A percentile compares a stretch with the other conserved stretches of the same genome.
phyloP scores from a whole-genome alignment of 179 eudicot genomes.

The Gypsophila paniculata region DNA sequence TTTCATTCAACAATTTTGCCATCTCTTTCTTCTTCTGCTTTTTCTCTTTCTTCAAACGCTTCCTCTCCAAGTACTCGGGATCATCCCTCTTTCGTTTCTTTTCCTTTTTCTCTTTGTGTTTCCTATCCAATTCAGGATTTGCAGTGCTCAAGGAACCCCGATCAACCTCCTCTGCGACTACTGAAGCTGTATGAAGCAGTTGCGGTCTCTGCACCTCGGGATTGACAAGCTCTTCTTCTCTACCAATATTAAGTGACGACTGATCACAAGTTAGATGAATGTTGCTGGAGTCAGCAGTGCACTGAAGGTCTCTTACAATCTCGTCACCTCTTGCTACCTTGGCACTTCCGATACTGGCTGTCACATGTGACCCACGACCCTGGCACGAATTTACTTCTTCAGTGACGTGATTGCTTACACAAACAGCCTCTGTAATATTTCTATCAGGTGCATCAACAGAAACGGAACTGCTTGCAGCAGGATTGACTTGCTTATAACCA shows the following conservation, averaged over 20 bases:
- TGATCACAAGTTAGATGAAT: constrained; percentile 31
- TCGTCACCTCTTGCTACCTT: constrained; percentile 59
- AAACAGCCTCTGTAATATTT: constrained; percentile 41
- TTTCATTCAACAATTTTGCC: constrained; percentile 40
- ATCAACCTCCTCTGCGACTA: constrained; percentile 31
- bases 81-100: constrained; percentile 63
- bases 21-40: constrained; percentile 68
- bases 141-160: constrained; percentile 29
- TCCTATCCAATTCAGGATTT: constrained; percentile 22
- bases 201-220: constrained; percentile 16
- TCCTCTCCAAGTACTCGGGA: constrained; percentile 65
- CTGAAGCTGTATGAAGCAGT: constrained; percentile 24
- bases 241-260: constrained; percentile 30
- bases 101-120: constrained; percentile 42
- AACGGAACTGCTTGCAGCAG: constrained; percentile 69
- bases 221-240: constrained; percentile 27
- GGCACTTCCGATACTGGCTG: constrained; percentile 92
- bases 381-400: constrained; percentile 89
- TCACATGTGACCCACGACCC: constrained; percentile 74
- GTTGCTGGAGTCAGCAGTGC: constrained; percentile 91
- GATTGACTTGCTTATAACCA: constrained; percentile 48
- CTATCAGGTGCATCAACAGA: constrained; percentile 75
- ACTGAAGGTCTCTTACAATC: constrained; percentile 66
- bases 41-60: constrained; percentile 81
- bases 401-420: constrained; percentile 50